Base-by-base conservation (phyloP, 257 asterid species). In the Echites panduratus region DNA sequence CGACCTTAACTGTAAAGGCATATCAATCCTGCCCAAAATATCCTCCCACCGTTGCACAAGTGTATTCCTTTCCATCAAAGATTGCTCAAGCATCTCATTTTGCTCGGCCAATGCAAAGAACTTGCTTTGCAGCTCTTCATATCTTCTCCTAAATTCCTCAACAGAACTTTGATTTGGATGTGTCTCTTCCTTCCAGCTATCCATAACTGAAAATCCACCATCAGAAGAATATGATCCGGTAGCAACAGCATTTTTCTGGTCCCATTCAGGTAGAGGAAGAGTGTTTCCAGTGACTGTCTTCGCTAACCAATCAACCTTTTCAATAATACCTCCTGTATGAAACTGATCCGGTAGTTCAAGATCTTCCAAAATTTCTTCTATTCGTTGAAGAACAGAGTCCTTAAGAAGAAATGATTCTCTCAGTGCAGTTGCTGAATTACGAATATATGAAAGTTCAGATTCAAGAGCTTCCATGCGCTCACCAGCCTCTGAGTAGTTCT, bases 401-500 rank as follows among this genome's bases (percentile, higher is more conserved):
- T 95, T 95, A 43, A 95, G 98, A 85, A 92, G 93, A 88, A 95
- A 95, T 76, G 99, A 90, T 76, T 95, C 99, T 82, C 99, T 84
- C 77, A 95, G 78, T 69, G 89, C 97, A 74, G 99, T 92, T 47
- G 99, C 93, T 29, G 99, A 95, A 82, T 89, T 92, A 75, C 99
- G 99, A 81, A 95, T 95, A 76, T 95, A 95, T 3, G 98, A 92
- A 71, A 95, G 98, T 81, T 95, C 99, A 68, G 98, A 92, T 80
- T 92, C 97, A 79, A 95, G 82, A 78, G 99, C 95, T 86, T 92
- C 99, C 97, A 85, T 92, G 78, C 99, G 97, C 82, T 95, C 98
- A 79, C 94, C 96, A 74, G 98, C 98, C 85, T 92, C 98, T 27
- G 93, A 86, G 84, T 88, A 92, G 74, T 88, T 89, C 85, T 89